Evolutionary conservation across 148 eudicot species (phyloP), one percentile per base, ranked within the genome.

Genomic region (Agrostemma githago): DNA sequence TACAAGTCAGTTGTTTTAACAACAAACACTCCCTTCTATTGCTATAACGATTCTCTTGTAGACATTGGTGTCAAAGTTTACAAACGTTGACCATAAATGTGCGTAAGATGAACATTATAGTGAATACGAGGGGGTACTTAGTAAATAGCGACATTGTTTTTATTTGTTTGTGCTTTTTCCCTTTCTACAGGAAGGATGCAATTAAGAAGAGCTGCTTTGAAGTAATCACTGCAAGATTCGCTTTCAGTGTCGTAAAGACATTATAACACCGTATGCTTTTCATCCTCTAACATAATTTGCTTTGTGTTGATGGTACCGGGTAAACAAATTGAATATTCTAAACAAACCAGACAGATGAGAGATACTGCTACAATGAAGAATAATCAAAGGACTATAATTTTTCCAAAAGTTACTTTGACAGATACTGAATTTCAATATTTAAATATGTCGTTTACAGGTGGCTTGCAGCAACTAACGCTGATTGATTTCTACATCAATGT

Each of bases 401-500:
- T 38, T 39, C 43, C 3, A 6, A 20, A 65, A 65, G 2, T 9
- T n/a, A 2, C 4, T 74, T 14, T 73, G 14, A 21, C 54, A 57
- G 21, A 74, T 74, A 19, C 64, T 48, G n/a, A 79, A 62, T 66
- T 26, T 67, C 21, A 41, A 12, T 37, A 46, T 26, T 15, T 39
- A 26, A 19, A 56, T 65, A n/a, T 78, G n/a, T n/a, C n/a, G 14
- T 58, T 40, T 83, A 80, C 93, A 94, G 98, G 92, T 94, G 98
- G 98, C 42, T 91, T 82, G 68, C 81, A 59, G 88, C 96, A n/a
- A n/a, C n/a, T n/a, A 67, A 94, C 98, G n/a, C 83, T 91, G 39
- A 78, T 94, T 73, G 98, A 94, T 82, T 88, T 91, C 81, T 94
- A 94, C 72, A 82, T 88, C 82, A 89, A 89, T 80, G 83, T 94